Conservation (phyloP, 805 yeast genomes). For the Nakazawaea holstii region DNA sequence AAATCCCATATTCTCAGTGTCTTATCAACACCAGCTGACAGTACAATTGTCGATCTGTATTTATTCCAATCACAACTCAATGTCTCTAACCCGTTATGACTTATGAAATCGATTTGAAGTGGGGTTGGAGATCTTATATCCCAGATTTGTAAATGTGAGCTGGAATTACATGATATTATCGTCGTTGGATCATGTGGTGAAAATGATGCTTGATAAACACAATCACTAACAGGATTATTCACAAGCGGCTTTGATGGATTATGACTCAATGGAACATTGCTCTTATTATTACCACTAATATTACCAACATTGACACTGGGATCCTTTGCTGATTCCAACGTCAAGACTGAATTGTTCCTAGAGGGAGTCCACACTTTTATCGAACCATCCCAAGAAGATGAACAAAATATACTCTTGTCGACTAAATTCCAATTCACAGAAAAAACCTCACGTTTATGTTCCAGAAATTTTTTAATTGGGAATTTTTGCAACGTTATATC, state of each 20-base stretch:
- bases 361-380: slow-evolving; percentile 74
- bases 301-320: slow-evolving; percentile 13
- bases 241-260: slow-evolving; percentile 18
- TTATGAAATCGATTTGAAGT: slow-evolving; percentile 52
- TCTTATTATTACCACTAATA: slow-evolving; percentile 19
- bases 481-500: slow-evolving; percentile 63
- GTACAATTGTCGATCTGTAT: slow-evolving; percentile 71
- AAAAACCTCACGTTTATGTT: slow-evolving; percentile 50
- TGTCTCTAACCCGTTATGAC: slow-evolving; percentile 79
- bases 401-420: slow-evolving; percentile 53
- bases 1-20: slow-evolving; percentile 83
- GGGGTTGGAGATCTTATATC: slow-evolving; percentile 71
- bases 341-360: slow-evolving; percentile 49
- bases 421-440: slow-evolving; percentile 31
- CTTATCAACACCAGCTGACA: slow-evolving; percentile 91
- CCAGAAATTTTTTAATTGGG: slow-evolving; percentile 72
- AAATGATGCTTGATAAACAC: slow-evolving; percentile 75
- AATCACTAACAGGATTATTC: slow-evolving; percentile 37
- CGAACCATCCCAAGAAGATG: slow-evolving; percentile 91
- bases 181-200: slow-evolving; percentile 80
- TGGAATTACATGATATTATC: slow-evolving; percentile 66
- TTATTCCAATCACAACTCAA: slow-evolving; percentile 87
- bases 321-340: slow-evolving; percentile 37
- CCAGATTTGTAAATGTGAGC: slow-evolving; percentile 75
- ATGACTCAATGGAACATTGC: slow-evolving; percentile 12